Base-by-base conservation (phyloP, 2,329 filamentous ascomycete genomes). In the Colletotrichum neosansevieriae region DNA sequence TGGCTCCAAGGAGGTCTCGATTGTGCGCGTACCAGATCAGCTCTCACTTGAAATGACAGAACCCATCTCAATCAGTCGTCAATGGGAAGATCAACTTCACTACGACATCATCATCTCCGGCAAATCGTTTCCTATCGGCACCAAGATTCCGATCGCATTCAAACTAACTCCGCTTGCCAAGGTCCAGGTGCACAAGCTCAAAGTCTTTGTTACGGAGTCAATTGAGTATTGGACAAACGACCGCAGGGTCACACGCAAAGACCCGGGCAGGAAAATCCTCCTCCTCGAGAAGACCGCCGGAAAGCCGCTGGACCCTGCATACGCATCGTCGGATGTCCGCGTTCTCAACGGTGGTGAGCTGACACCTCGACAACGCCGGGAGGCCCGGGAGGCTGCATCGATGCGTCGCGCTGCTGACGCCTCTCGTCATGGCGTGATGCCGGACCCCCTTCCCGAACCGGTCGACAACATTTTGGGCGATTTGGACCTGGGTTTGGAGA, bases 91-190 rank as follows among this genome's bases (percentile, higher is more conserved):
- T 73, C 94, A 97, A 75, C 84, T 98, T 36, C 94, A 97, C 75
- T 98, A 98, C 80, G 94, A 98, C 75, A 97, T 98, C 73, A 91
- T 97, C 76, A 97, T 98, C 62, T 97, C 94, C 1, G 94, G 94
- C 62, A 97, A 97, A 84, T 97, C 94, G 0, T 98, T 98, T 69
- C 93, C 94, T 0, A 87, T 98, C 19, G 94, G 94, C 15, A 88
- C 92, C 44, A 92, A 92, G 74, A 93, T 98, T 15, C 94, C 94
- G 1, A 96, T 98, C 67, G 94, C 94, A 1, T 97, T 98, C 83
- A 97, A 97, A 79, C 85, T 98, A 72, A 97, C 94, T 0, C 94
- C 94, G 0, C 81, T 98, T 21, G 94, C 94, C 69, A 98, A 98
- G 82, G 94, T 97, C 6, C 93, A 97, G 77, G 93, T 95, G 62